Evolutionary conservation across 2,329 filamentous ascomycete species (phyloP).

Genomic region (Domatiomyces globalis): DNA sequence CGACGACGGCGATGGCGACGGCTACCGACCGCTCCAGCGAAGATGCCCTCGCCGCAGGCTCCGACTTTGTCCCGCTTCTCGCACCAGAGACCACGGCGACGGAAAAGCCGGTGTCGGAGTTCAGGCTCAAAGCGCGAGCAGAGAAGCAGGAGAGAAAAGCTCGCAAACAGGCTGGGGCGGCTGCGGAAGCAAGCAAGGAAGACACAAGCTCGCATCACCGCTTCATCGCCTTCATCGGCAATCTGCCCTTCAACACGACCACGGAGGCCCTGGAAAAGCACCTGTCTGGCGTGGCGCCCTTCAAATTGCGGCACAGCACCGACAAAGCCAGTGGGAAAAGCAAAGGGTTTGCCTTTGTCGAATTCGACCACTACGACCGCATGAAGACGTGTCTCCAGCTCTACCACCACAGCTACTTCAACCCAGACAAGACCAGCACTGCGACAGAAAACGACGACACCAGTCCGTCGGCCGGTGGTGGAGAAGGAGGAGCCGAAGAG

Average conservation of each 20-base stretch:
- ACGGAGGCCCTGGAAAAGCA: slow-evolving; percentile 54
- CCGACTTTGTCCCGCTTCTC: not conserved
- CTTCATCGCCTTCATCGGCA: slow-evolving; percentile 74
- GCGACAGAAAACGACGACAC: slow-evolving; percentile 1
- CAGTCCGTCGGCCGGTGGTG: slow-evolving; percentile 1
- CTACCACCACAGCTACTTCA: slow-evolving; percentile 74
- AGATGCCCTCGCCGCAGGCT: not conserved
- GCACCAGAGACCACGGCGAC: not conserved
- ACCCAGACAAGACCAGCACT: slow-evolving; percentile 33
- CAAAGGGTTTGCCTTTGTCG: slow-evolving; percentile 72
- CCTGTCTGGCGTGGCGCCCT: slow-evolving; percentile 62
- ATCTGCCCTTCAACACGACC: slow-evolving; percentile 76
- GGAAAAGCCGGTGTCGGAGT: not conserved
- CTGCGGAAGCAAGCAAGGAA: not conserved
- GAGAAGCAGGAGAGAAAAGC: not conserved
- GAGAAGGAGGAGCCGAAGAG: slow-evolving; percentile 9
- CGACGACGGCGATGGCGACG: not conserved
- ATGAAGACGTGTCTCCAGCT: slow-evolving; percentile 88
- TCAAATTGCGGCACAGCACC: slow-evolving; percentile 57
- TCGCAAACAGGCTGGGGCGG: not conserved
- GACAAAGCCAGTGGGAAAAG: slow-evolving; percentile 48
- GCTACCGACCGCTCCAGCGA: not conserved
- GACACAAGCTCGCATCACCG: slow-evolving; percentile 23
- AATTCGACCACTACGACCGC: slow-evolving; percentile 71
- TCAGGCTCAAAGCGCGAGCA: not conserved